These are phyloP conservation scores for Pleurotus eryngii DNA, from an alignment of 768 basidiomycete genomes.

Conservation along the genomic window DNA sequence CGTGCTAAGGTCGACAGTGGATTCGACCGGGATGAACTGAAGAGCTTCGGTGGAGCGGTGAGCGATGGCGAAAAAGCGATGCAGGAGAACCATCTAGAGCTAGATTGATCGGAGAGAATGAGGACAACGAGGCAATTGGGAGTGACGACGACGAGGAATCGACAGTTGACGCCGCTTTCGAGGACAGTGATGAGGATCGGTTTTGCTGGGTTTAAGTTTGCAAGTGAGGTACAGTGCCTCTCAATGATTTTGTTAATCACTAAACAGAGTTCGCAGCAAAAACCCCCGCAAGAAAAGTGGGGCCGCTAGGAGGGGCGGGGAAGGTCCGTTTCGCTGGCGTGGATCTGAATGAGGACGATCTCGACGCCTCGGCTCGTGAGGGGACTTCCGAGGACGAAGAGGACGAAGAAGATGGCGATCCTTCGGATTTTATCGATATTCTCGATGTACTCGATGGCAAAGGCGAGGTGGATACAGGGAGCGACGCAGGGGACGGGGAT, in stretches of 20 bases:
- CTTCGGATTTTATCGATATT: constrained; percentile 47
- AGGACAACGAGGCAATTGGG: constrained; percentile 51
- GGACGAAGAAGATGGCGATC: constrained; percentile 35
- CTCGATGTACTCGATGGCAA: constrained; percentile 18
- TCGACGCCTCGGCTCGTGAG: no score
- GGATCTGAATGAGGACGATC: constrained; percentile 33
- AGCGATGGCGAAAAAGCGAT: neutral
- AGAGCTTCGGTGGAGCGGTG: neutral
- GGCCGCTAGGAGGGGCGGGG: constrained; percentile 16
- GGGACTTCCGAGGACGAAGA: constrained; percentile 9
- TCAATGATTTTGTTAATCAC: constrained; percentile 8
- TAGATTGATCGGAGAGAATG: constrained; percentile 50
- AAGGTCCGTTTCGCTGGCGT: constrained; percentile 50
- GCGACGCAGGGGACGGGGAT: constrained; percentile 30
- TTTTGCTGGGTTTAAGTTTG: constrained; percentile 64
- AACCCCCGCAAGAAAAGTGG: constrained; percentile 22
- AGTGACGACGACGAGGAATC: constrained; percentile 83
- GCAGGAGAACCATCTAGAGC: constrained; percentile 18
- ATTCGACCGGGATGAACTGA: neutral
- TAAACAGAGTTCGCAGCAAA: neutral
- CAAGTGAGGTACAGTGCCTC: constrained; percentile 33
- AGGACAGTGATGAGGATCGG: constrained; percentile 76
- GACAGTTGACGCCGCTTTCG: constrained; percentile 81
- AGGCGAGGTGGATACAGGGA: constrained; percentile 43
- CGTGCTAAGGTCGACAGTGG: neutral